Conservation (phyloP, 768 basidiomycete genomes). For the Hericium coralloides region DNA sequence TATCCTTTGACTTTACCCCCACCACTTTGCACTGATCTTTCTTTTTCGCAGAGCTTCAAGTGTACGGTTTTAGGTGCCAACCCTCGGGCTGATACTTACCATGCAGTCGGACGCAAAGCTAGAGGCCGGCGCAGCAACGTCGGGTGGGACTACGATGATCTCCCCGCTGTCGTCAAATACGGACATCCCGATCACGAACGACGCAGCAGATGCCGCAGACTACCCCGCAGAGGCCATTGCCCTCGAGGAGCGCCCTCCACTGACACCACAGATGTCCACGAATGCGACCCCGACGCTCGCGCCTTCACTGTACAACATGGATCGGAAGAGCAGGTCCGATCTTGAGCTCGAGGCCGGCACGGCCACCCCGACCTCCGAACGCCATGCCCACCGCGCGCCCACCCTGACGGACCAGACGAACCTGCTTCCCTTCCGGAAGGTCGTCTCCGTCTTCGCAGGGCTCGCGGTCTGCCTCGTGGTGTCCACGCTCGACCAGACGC, state of each 20-base stretch:
- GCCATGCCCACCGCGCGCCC: not conserved
- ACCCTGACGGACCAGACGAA: slow-evolving; percentile 67
- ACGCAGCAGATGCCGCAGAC: not conserved
- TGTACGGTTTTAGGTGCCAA: too few species aligned
- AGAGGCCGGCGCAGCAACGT: too few species aligned
- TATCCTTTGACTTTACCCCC: too few species aligned
- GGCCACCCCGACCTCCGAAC: not conserved
- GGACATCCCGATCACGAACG: not conserved
- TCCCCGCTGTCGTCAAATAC: too few species aligned
- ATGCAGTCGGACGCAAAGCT: too few species aligned
- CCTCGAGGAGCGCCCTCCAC: not conserved
- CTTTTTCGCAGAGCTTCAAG: too few species aligned
- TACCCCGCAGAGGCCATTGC: not conserved
- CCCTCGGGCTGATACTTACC: too few species aligned
- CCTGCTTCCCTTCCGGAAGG: slow-evolving; percentile 54
- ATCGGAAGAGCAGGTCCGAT: not conserved
- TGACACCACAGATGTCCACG: not conserved
- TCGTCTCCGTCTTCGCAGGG: slow-evolving; percentile 53
- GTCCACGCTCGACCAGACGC: slow-evolving; percentile 60
- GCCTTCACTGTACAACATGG: not conserved
- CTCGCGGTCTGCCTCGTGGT: slow-evolving; percentile 54
- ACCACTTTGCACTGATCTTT: too few species aligned
- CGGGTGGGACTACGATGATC: too few species aligned
- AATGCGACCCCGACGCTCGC: not conserved
- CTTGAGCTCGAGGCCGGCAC: not conserved